Conservation (phyloP, 441 rosid genomes). For the Pelargonium cotyledonis region DNA sequence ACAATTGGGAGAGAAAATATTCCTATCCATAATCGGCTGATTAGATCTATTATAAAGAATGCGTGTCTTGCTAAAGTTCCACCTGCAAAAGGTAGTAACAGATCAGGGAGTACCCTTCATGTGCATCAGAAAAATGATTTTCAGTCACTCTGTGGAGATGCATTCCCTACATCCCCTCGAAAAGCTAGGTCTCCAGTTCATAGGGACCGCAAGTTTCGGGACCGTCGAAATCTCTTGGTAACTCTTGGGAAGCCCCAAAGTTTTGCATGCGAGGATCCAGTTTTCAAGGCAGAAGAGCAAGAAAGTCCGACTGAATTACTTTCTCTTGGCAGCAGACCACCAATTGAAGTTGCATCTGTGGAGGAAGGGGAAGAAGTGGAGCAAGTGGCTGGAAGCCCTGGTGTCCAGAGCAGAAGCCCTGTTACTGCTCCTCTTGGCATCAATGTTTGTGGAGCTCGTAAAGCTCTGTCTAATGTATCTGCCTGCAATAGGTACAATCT, state of each 20-base stretch:
- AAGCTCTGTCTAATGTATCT: background rate
- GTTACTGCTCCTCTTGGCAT: constrained; percentile 80
- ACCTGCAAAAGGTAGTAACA: constrained; percentile 29
- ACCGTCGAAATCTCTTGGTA: constrained; percentile 59
- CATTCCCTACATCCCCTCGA: constrained; percentile 30
- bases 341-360: constrained; percentile 59
- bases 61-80: constrained; percentile 51
- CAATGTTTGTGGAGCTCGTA: constrained; percentile 37
- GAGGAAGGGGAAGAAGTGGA: constrained; percentile 98
- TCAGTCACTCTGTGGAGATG: constrained; percentile 32
- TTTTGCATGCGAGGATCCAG: constrained; percentile 40
- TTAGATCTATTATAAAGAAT: constrained; percentile 62
- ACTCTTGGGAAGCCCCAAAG: constrained; percentile 50
- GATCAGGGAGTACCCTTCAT: constrained; percentile 27
- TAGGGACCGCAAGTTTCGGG: constrained; percentile 38
- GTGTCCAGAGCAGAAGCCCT: constrained; percentile 62
- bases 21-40: constrained; percentile 59
- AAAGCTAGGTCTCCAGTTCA: constrained; percentile 56
- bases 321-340: constrained; percentile 73
- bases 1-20: constrained; percentile 61
- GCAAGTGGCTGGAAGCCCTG: constrained; percentile 59
- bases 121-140: constrained; percentile 29
- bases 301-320: constrained; percentile 66
- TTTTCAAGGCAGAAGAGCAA: constrained; percentile 50
- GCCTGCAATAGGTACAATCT: background rate